Evolutionary conservation across 805 yeast species (phyloP).

Genomic region (Schwanniomyces sp.): DNA sequence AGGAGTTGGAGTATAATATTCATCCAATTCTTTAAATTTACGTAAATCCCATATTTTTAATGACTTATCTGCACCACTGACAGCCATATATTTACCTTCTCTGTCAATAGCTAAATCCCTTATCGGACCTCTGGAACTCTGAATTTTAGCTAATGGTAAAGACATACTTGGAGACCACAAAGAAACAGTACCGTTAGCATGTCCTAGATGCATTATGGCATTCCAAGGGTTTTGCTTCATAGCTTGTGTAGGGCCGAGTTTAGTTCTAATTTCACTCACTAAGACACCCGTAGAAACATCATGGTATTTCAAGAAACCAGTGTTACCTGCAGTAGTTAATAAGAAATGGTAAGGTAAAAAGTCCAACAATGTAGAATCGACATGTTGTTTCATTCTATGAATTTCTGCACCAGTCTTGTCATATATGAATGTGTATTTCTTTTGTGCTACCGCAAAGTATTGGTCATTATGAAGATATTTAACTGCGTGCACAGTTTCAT

Average conservation of each 20-base stretch:
- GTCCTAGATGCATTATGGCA: conserved; percentile 93
- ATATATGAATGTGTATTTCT: conserved; percentile 88
- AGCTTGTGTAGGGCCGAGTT: conserved; percentile 84
- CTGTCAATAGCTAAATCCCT: conserved; percentile 83
- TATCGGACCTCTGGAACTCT: conserved; percentile 83
- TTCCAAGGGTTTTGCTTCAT: conserved; percentile 94
- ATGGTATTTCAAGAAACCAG: conserved; percentile 88
- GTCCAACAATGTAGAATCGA: conserved; percentile 79
- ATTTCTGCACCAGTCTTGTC: conserved; percentile 89
- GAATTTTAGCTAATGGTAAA: conserved; percentile 79
- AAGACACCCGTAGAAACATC: conserved; percentile 92
- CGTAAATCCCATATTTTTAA: conserved; percentile 94
- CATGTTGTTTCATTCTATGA: conserved; percentile 87
- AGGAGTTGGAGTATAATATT: conserved; percentile 78
- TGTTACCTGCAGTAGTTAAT: conserved; percentile 82
- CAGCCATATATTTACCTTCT: conserved; percentile 92
- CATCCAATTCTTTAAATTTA: conserved; percentile 71
- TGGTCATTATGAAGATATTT: conserved; percentile 91
- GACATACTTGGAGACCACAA: conserved; percentile 92
- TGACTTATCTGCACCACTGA: conserved; percentile 81
- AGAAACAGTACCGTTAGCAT: conserved; percentile 87
- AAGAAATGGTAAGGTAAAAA: conserved; percentile 92
- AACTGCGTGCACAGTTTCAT: conserved; percentile 89
- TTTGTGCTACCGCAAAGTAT: conserved; percentile 95
- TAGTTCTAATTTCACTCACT: conserved; percentile 82